Evolutionary conservation across 2,329 filamentous ascomycete species (phyloP), one percentile per base, ranked within the genome.

Genomic region (Sphaceloma murrayae): DNA sequence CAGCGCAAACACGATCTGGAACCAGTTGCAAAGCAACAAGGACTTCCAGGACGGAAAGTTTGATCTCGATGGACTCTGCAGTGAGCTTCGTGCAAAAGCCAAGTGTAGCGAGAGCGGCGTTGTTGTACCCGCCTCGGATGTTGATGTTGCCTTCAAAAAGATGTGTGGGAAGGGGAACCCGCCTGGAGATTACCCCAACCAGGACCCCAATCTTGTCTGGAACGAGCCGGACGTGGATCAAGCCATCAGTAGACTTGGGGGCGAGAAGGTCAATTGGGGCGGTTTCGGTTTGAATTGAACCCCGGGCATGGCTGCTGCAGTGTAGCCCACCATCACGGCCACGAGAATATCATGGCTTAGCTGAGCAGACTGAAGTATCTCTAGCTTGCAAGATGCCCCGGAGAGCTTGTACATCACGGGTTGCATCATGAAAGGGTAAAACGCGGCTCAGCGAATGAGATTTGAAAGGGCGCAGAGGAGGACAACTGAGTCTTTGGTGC

Each of bases 1-100:
- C 55, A 86, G 77, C 48, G 95, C 88, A 66, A 88, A 83, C 54
- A 88, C 91, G 60, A 88, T 96, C 42, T 96, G 89, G 89, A 87
- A 94, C 63, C 86, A 85, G 65, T 66, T 95, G 16, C 85, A 93
- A 67, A 77, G 75, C 26, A 93, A 87, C 62, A 80, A 86, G 48
- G 87, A 83, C 60, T 91, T 94, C 54, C 83, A 88, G 58, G 84
- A 77, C 47, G 88, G 88, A 54, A 88, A 93, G 54, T 86, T 96
- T 52, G 91, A 98, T 53, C 82, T 98, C 38, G 91, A 98, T 58
- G 80, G 82, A 24, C 74, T 98, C 17, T 98, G 91, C 67, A 83
- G 82, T 3, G 88, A 98, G 60, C 76, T 98, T 10, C 85, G 89
- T 52, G 85, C 88, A 61, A 98, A 98, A 68, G 91, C 91, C 47